Evolutionary conservation across 805 yeast genomes (phyloP), one percentile per base, ranked within the genome.

Genomic region (Isabelozyma rhagii): DNA sequence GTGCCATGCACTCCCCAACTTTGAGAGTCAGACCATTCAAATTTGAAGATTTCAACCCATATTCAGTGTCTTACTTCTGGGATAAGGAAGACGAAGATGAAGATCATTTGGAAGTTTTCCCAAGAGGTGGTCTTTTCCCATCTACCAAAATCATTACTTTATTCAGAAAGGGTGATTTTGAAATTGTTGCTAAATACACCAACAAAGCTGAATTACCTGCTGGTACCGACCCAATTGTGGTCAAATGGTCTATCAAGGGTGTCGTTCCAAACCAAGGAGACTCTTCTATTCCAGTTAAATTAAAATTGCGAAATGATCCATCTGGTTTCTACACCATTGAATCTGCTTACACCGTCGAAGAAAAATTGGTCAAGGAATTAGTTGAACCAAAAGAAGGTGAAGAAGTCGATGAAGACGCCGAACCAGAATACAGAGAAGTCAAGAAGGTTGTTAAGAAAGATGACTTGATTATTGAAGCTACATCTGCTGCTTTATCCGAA

Each of bases 1-100:
- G 99, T 74, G 99, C 99, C 60, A 89, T 91, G 78, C 98, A 92
- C 81, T 93, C 98, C 36, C 99, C 99, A 74, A 92, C 97, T 57
- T 84, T 94, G 64, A 89, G 99, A 78, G 99, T 94, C 47, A 88
- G 98, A 77, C 97, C 97, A 59, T 94, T 94, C 87, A 93, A 93
- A 77, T 94, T 92, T 69, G 97, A 93, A 78, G 99, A 94, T 72
- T 76, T 84, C 70, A 93, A 92, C 83, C 87, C 84, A 65, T 82
- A 82, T 83, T 84, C 97, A 28, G 97, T 94, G 57, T 87, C 97
- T 40, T 94, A 90, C 84, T 82, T 74, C 74, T 96, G 99, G 98
- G 96, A 86, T 68, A 82, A 92, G 68, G 89, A 89, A 71, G 92
- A 82, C 51, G 98, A 89, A 72, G 98, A 91, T 66, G 87, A 89